These are phyloP conservation scores for Dactylellina sp. DNA, from an alignment of 2,329 filamentous ascomycete genomes.

Conservation along the genomic window DNA sequence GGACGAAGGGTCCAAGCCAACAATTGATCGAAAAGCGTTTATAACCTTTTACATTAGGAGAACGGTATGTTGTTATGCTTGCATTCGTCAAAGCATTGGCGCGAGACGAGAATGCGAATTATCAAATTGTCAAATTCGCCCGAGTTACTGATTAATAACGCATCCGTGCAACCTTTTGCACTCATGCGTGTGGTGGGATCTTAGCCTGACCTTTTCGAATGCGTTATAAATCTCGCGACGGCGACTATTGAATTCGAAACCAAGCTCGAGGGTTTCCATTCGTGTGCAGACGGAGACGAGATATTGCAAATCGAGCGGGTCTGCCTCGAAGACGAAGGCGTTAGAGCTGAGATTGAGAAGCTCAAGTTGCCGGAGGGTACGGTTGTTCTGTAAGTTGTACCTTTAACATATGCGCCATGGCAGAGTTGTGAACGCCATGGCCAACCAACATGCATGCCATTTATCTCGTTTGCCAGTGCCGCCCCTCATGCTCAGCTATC, in stretches of 20 bases:
- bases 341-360: constrained; percentile 73
- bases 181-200: background rate
- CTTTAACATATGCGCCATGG: background rate
- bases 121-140: no score
- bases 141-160: no score
- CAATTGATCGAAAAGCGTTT: constrained; percentile 68
- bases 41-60: constrained; percentile 72
- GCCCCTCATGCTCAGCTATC: background rate
- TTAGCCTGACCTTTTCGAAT: constrained; percentile 51
- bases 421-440: background rate
- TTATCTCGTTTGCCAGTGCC: background rate
- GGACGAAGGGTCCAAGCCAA: constrained; percentile 64
- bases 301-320: constrained; percentile 71
- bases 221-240: constrained; percentile 67
- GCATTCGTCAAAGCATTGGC: no score
- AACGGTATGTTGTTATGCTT: constrained; percentile 66
- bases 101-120: no score
- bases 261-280: constrained; percentile 71
- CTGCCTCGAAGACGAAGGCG: constrained; percentile 69
- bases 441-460: background rate
- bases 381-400: constrained; percentile 66
- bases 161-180: no score
- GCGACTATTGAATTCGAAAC: constrained; percentile 70
- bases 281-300: constrained; percentile 72
- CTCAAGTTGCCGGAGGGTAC: constrained; percentile 72